Evolutionary conservation across 768 basidiomycete species (phyloP).

Genomic region (Xerocomus potaroensis): DNA sequence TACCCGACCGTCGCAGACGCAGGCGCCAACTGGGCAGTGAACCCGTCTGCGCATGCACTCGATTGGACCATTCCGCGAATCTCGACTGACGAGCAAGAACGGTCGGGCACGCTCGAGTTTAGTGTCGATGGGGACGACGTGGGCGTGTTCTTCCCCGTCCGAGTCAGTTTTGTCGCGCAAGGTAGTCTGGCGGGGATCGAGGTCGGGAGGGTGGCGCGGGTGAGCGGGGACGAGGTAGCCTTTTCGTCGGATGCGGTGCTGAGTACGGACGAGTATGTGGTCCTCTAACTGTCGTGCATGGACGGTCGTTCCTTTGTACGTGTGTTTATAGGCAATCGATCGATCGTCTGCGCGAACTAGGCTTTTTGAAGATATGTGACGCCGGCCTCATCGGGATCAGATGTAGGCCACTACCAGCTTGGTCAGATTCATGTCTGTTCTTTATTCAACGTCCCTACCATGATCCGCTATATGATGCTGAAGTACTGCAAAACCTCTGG

Average conservation of each 20-base stretch:
- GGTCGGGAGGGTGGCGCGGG: conserved; percentile 54
- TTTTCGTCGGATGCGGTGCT: conserved; percentile 57
- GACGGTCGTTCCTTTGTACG: too few relatives aligned
- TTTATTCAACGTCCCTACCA: too few relatives aligned
- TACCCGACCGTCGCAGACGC: conserved; percentile 76
- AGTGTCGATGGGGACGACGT: conserved; percentile 79
- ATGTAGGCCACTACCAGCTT: too few relatives aligned
- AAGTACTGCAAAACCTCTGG: too few relatives aligned
- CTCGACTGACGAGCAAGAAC: conserved; percentile 43
- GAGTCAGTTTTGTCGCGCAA: conserved; percentile 73
- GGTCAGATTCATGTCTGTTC: too few relatives aligned
- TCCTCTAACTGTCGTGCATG: conserved; percentile 33
- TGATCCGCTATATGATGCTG: too few relatives aligned
- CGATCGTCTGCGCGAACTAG: too few relatives aligned
- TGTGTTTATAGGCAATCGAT: too few relatives aligned
- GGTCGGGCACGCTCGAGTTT: conserved; percentile 89
- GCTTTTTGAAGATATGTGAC: too few relatives aligned
- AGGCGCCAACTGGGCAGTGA: conserved; percentile 74
- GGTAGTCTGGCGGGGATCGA: conserved; percentile 78
- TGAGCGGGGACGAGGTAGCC: conserved; percentile 46
- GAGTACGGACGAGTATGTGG: conserved; percentile 52
- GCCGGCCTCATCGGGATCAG: too few relatives aligned
- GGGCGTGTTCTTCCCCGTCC: conserved; percentile 89
- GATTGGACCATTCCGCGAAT: conserved; percentile 81
- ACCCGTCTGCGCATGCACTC: conserved; percentile 73